Evolutionary conservation across 1,139 yeast genomes (phyloP), one percentile per base, ranked within the genome.

Genomic region (Debaryomycetaceae sp.): DNA sequence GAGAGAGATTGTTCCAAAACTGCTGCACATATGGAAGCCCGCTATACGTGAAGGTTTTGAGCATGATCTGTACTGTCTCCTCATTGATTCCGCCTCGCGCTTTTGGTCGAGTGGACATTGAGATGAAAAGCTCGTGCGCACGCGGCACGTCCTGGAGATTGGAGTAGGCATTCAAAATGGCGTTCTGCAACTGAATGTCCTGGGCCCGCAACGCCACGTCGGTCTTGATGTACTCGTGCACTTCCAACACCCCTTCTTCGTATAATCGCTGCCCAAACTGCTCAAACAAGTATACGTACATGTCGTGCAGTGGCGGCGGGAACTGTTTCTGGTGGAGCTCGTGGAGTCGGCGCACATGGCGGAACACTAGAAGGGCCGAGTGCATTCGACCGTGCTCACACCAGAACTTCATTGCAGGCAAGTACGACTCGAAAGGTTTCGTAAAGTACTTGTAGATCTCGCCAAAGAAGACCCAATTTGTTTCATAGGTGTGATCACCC

Each of bases 41-140:
- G 16, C 68, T 59, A 37, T 73, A 69, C 7, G 85, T 75, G 34
- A 74, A 63, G 0, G 80, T 68, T 45, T 77, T 77, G 36, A 82
- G 49, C 82, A 82, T 77, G 41, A 77, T 75, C 27, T 75, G 69
- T n/a, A 76, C 66, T 0, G 87, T 73, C 22, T 77, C 77, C 34
- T 75, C 72, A 41, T 80, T 70, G n/a, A 77, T 59, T 2, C 77
- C 77, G n/a, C 62, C 59, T 4, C 34, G 33, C 5, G 66, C 58
- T 28, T 58, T 57, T 2, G 80, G 70, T 31, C 65, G 62, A 2
- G 79, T 62, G 14, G 70, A 48, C 43, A 76, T 63, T 26, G 76
- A 58, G 23, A 76, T 56, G 58, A 82, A 82, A 18, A 77, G 55
- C 38, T 77, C 80, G 23, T 75, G 53, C 3, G 79, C 76, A 37